These are phyloP conservation scores for Candida nemodendra DNA, from an alignment of 805 yeast species.

Conservation along the genomic window DNA sequence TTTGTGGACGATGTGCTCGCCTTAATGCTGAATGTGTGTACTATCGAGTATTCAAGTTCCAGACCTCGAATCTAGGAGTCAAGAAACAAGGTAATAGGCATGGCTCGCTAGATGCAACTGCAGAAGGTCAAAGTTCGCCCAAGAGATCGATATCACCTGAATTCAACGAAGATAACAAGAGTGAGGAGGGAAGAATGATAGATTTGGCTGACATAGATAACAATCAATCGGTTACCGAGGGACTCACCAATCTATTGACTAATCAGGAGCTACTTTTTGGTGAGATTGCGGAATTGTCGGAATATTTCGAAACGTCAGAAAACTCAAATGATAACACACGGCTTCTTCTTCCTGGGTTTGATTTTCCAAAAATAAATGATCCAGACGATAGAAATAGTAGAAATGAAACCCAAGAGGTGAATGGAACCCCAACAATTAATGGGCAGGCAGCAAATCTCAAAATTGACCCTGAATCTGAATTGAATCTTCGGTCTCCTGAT, in stretches of 20 bases:
- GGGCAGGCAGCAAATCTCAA: background rate
- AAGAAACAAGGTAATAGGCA: background rate
- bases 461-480: background rate
- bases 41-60: conserved; percentile 29
- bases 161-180: background rate
- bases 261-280: conserved; percentile 26
- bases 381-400: background rate
- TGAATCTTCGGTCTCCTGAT: too few relatives aligned
- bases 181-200: background rate
- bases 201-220: background rate
- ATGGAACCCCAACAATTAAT: background rate
- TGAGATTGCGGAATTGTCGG: conserved; percentile 17
- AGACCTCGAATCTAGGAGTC: conserved; percentile 12
- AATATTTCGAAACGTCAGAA: conserved; percentile 12
- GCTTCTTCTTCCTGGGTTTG: conserved; percentile 12
- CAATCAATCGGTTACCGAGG: conserved; percentile 10
- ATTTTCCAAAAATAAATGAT: conserved; percentile 1
- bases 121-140: too few relatives aligned
- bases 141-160: background rate
- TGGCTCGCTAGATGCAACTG: background rate
- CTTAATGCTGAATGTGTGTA: conserved; percentile 36
- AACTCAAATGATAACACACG: conserved; percentile 6
- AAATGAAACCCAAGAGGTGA: background rate
- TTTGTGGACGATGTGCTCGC: conserved; percentile 38
- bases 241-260: conserved; percentile 15